Base-by-base conservation (phyloP, 2,329 filamentous ascomycete species). In the Colletotrichum aenigma region DNA sequence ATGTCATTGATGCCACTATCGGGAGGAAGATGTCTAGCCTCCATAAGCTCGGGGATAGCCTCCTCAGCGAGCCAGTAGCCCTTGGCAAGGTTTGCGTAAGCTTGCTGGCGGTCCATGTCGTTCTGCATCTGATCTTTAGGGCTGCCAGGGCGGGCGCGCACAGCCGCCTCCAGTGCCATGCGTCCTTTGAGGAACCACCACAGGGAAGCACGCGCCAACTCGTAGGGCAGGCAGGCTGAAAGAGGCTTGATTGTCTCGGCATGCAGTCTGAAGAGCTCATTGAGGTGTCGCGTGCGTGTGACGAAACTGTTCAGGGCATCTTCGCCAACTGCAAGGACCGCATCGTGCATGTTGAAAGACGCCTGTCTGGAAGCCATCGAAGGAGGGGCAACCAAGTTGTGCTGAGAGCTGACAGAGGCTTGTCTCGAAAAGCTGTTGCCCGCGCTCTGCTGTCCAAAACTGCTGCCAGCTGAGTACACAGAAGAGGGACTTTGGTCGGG, bases 161-260 rank as follows among this genome's bases (percentile, higher is more conserved):
- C 92, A 52, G 93, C 88, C 15, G 86, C 84, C 82, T 98, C 96
- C 67, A 98, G 88, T 12, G 93, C 92, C 80, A 93, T 91, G 76
- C 96, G 93, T 24, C 96, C 96, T 79, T 92, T 94, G 61, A 98
- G 82, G 81, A 98, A 97, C 96, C 96, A 98, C 96, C 96, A 98
- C 1, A 95, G 87, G 5, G 92, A 93, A 28, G 93, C 93, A 74
- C 94, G 90, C 12, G 94, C 88, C 86, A 96, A 93, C 75, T 95
- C 91, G 62, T 89, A 88, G 1, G 93, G 88, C 0, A 91, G 87
- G 66, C 91, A 93, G 34, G 90, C 88, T 71, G 91, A 88, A 6
- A 96, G 82, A 0, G 94, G 92, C 77, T 91, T 92, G 34, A 93
- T 88, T 36, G 93, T 90, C 82, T 98, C 95, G 0, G 95, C 93